Conservation (phyloP, 176 grass and related monocot species). For the Bromus sterilis region DNA sequence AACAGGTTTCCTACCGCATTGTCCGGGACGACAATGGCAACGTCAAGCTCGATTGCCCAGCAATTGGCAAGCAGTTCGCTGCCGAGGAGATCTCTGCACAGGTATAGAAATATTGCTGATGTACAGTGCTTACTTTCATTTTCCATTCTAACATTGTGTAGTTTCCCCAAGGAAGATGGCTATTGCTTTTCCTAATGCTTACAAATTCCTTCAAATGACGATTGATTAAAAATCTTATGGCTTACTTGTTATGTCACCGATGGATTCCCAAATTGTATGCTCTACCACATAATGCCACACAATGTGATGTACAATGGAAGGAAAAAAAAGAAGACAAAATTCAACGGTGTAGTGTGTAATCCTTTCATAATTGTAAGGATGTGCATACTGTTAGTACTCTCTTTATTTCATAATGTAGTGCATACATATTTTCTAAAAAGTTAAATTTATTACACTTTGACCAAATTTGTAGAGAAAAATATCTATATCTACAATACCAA, state of each 20-base stretch:
- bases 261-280: background rate
- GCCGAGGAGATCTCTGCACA: conserved; percentile 70
- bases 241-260: background rate
- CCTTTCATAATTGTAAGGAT: background rate
- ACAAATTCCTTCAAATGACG: background rate
- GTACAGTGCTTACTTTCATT: background rate
- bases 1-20: conserved; percentile 68
- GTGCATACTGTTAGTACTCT: background rate
- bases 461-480: no score
- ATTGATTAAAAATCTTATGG: background rate
- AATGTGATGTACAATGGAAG: no score
- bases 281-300: background rate
- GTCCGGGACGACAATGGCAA: conserved; percentile 63
- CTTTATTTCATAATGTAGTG: no score
- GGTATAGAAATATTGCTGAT: background rate
- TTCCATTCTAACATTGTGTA: background rate
- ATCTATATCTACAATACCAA: no score
- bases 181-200: background rate
- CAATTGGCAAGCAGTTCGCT: conserved; percentile 62
- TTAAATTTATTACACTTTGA: no score
- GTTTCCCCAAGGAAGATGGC: background rate
- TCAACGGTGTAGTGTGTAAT: background rate
- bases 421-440: no score
- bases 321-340: no score
- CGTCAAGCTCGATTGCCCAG: conserved; percentile 69